phyloP scores from a whole-genome alignment of 768 basidiomycete genomes.

The Leucosporidium scottii region DNA sequence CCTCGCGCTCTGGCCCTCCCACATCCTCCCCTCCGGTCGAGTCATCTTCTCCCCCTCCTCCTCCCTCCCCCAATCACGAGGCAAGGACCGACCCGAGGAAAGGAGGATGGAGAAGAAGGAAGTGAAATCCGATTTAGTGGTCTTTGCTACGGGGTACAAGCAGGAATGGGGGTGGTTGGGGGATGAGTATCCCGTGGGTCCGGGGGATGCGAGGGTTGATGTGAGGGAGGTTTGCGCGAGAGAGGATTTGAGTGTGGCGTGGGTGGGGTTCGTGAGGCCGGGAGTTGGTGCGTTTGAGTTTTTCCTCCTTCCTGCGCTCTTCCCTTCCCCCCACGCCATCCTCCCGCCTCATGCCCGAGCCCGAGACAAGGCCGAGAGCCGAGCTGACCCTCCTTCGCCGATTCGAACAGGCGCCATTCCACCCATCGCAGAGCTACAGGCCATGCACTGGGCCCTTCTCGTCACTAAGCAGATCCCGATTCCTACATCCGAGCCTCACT shows the following conservation, averaged over 20 bases:
- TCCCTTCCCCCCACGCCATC: too few species aligned
- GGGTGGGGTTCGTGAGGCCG: conserved; percentile 44
- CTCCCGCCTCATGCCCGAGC: too few species aligned
- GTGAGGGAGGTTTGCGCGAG: conserved; percentile 37
- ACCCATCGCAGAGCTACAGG: conserved; percentile 55
- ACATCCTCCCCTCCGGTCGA: conserved; percentile 46
- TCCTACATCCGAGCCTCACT: conserved; percentile 49
- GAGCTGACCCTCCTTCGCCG: conserved; percentile 39
- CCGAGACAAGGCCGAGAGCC: too few species aligned
- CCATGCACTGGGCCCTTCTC: conserved; percentile 54
- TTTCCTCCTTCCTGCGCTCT: too few species aligned
- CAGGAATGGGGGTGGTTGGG: conserved; percentile 41
- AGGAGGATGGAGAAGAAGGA: conserved; percentile 45
- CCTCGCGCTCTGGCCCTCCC: conserved; percentile 54
- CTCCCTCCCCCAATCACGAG: conserved; percentile 20
- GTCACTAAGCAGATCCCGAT: conserved; percentile 47
- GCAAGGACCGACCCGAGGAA: conserved; percentile 46
- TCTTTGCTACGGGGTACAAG: conserved; percentile 42
- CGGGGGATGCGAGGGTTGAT: conserved; percentile 34
- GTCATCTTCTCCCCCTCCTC: conserved; percentile 45
- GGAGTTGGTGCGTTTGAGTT: conserved; percentile 40
- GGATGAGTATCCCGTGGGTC: conserved; percentile 38
- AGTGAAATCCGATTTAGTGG: conserved; percentile 46
- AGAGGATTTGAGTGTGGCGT: conserved; percentile 39
- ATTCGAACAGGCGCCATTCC: conserved; percentile 30